Evolutionary conservation across 805 yeast species (phyloP).

Genomic region (Vanderwaltozyma yarrowii): DNA sequence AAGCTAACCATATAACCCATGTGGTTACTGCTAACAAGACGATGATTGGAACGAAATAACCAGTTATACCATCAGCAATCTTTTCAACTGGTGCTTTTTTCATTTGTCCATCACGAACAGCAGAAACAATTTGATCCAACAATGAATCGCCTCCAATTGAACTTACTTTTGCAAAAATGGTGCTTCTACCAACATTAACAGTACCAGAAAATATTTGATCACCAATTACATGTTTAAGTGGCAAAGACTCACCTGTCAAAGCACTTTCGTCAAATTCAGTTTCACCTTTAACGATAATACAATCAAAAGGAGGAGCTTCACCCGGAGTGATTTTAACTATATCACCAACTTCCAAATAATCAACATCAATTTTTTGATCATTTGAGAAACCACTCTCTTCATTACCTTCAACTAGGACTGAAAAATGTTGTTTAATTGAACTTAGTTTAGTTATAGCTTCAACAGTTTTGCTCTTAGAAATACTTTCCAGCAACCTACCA

Average conservation of each 20-base stretch:
- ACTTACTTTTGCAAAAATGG: background rate
- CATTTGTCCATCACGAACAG: background rate
- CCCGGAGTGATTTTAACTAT: background rate
- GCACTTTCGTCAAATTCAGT: background rate
- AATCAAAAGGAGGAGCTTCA: background rate
- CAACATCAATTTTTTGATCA: background rate
- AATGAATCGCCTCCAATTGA: background rate
- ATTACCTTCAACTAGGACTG: background rate
- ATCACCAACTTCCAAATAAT: background rate
- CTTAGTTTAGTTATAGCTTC: background rate
- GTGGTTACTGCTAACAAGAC: background rate
- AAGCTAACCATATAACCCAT: background rate
- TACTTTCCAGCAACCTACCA: background rate
- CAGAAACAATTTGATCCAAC: background rate
- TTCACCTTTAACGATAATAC: background rate
- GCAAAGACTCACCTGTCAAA: background rate
- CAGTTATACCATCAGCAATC: background rate
- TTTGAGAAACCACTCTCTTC: no score
- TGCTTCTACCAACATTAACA: background rate
- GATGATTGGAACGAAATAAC: background rate
- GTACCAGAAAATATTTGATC: background rate
- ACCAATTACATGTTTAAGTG: background rate
- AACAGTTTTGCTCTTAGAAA: background rate
- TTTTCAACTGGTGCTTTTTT: background rate
- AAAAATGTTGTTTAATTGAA: background rate